Conservation (phyloP, 1,284 basidiomycete genomes). For the Termitomyces sp. region DNA sequence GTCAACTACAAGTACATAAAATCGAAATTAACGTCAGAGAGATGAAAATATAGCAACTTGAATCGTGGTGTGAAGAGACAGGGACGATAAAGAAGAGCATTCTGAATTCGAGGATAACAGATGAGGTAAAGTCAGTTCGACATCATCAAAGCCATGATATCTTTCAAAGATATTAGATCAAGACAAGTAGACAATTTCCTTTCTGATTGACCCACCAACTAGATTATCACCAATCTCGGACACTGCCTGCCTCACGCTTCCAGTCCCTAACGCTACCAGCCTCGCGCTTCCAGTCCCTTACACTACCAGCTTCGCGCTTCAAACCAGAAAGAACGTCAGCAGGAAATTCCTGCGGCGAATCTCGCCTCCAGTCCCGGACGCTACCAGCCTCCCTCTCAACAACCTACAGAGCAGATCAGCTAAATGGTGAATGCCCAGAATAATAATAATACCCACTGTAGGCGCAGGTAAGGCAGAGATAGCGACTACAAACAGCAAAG, state of each 20-base stretch:
- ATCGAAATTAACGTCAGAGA: background rate
- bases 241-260: background rate
- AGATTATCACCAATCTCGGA: conserved; percentile 1
- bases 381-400: conserved; percentile 7
- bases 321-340: conserved; percentile 12
- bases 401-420: background rate
- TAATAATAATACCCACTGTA: conserved; percentile 2
- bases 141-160: background rate
- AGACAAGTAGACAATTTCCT: background rate
- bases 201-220: background rate
- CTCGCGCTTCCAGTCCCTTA: conserved; percentile 2
- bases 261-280: background rate
- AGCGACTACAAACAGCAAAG: conserved; percentile 25
- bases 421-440: background rate
- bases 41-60: background rate
- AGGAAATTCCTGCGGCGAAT: background rate
- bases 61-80: no score
- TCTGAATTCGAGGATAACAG: background rate
- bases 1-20: background rate
- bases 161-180: background rate
- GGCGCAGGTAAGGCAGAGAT: conserved; percentile 30
- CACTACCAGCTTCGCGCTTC: conserved; percentile 13
- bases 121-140: background rate
- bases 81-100: background rate
- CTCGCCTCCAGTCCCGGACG: conserved; percentile 10